Evolutionary conservation across 257 asterid genomes (phyloP).

Genomic region (Solanum arcanum): DNA sequence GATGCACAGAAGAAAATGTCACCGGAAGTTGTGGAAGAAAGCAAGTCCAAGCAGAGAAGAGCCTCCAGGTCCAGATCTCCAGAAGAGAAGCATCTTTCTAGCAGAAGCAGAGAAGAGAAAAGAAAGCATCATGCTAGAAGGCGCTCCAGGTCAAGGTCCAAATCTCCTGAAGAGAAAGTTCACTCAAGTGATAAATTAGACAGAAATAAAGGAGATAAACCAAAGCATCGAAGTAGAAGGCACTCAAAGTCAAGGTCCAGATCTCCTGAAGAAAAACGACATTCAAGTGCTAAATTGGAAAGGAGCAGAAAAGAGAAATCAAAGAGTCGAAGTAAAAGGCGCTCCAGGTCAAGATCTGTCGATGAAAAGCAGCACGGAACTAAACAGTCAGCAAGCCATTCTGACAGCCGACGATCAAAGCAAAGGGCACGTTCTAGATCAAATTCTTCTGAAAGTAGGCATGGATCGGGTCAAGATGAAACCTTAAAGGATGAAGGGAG

Average conservation of each 20-base stretch:
- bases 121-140: constrained; percentile 31
- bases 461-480: constrained; percentile 27
- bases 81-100: constrained; percentile 39
- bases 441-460: constrained; percentile 34
- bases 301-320: constrained; percentile 54
- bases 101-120: constrained; percentile 47
- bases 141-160: constrained; percentile 51
- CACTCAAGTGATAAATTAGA: constrained; percentile 9
- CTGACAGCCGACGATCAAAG: constrained; percentile 44
- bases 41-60: constrained; percentile 42
- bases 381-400: constrained; percentile 26
- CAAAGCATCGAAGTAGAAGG: constrained; percentile 33
- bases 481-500: constrained; percentile 25
- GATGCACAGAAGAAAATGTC: constrained; percentile 25
- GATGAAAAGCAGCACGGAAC: constrained; percentile 10
- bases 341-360: constrained; percentile 26
- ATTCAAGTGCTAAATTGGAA: constrained; percentile 6
- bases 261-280: constrained; percentile 34
- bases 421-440: constrained; percentile 49
- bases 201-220: constrained; percentile 45
- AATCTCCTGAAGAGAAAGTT: constrained; percentile 47
- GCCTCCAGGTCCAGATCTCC: constrained; percentile 51
- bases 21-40: constrained; percentile 41
- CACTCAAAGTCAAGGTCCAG: constrained; percentile 42
- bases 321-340: constrained; percentile 32